A percentile compares a stretch with the other conserved stretches of the same genome.
Conservation (phyloP, 2,329 filamentous ascomycete species). For the Trichoderma gracile region DNA sequence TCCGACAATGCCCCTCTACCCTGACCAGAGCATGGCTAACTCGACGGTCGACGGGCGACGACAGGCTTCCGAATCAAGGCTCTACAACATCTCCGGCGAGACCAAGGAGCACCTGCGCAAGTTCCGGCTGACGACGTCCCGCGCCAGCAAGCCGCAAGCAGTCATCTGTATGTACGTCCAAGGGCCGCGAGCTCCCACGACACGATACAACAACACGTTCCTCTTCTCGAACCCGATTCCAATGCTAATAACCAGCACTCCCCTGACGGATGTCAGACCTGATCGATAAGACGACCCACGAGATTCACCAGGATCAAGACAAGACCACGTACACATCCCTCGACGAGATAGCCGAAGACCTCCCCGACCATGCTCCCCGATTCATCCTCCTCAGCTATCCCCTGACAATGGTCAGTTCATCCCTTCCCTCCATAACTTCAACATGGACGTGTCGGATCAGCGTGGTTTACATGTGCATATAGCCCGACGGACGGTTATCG, state of each 20-base stretch:
- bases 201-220: too few relatives aligned
- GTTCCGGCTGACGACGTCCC: slow-evolving; percentile 87
- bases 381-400: slow-evolving; percentile 92
- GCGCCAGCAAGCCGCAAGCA: slow-evolving; percentile 83
- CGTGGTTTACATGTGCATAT: neutral
- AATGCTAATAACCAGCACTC: neutral
- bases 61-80: slow-evolving; percentile 72
- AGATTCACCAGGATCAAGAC: slow-evolving; percentile 82
- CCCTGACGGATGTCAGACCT: slow-evolving; percentile 60
- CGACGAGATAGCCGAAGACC: slow-evolving; percentile 78
- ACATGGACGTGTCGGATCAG: too few relatives aligned
- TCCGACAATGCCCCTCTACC: neutral
- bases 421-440: neutral
- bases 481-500: slow-evolving; percentile 80
- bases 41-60: neutral
- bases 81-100: slow-evolving; percentile 91
- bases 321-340: slow-evolving; percentile 77
- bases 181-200: neutral
- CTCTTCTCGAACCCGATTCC: neutral
- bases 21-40: neutral
- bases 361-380: slow-evolving; percentile 88
- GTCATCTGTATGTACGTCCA: slow-evolving; percentile 79
- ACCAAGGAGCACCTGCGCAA: slow-evolving; percentile 89
- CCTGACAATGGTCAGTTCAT: slow-evolving; percentile 68
- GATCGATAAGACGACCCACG: slow-evolving; percentile 87